Evolutionary conservation across 2,329 filamentous ascomycete genomes (phyloP).

Genomic region (Emergomyces pasteurianus): DNA sequence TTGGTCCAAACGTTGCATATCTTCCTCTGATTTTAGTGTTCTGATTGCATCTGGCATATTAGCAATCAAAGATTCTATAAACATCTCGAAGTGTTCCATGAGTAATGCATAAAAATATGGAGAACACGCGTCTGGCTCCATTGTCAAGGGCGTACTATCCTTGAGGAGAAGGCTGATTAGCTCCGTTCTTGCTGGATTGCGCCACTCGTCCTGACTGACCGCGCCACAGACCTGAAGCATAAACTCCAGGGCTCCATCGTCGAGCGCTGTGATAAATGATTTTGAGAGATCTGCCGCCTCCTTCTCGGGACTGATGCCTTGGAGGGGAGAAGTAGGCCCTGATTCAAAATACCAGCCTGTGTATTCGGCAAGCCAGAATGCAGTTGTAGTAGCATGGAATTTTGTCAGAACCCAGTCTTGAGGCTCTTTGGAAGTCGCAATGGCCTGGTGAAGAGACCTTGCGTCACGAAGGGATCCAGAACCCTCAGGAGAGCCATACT

Average conservation of each 20-base stretch:
- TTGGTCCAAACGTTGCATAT: slow-evolving; percentile 53
- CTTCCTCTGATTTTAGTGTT: slow-evolving; percentile 75
- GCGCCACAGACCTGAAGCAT: slow-evolving; percentile 75
- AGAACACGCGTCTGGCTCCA: slow-evolving; percentile 58
- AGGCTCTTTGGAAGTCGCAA: slow-evolving; percentile 56
- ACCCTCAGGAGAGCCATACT: slow-evolving; percentile 67
- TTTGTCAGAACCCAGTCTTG: slow-evolving; percentile 60
- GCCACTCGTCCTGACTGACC: slow-evolving; percentile 69
- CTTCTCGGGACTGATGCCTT: slow-evolving; percentile 49
- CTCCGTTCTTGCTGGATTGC: slow-evolving; percentile 72
- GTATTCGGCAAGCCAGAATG: slow-evolving; percentile 89
- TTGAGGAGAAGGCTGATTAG: slow-evolving; percentile 73
- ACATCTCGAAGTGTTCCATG: slow-evolving; percentile 72
- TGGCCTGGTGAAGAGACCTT: slow-evolving; percentile 54
- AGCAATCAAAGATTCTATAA: slow-evolving; percentile 84
- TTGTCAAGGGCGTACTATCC: slow-evolving; percentile 57
- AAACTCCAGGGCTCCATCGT: slow-evolving; percentile 87
- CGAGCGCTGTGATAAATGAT: slow-evolving; percentile 62
- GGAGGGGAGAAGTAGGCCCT: slow-evolving; percentile 46
- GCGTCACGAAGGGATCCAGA: slow-evolving; percentile 56
- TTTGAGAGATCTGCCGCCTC: slow-evolving; percentile 62
- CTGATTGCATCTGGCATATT: slow-evolving; percentile 90
- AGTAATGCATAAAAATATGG: slow-evolving; percentile 59
- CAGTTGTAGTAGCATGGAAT: slow-evolving; percentile 64
- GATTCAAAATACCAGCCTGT: slow-evolving; percentile 78